phyloP scores from a whole-genome alignment of 208 protist species.

The Wallacemonas sp. region DNA sequence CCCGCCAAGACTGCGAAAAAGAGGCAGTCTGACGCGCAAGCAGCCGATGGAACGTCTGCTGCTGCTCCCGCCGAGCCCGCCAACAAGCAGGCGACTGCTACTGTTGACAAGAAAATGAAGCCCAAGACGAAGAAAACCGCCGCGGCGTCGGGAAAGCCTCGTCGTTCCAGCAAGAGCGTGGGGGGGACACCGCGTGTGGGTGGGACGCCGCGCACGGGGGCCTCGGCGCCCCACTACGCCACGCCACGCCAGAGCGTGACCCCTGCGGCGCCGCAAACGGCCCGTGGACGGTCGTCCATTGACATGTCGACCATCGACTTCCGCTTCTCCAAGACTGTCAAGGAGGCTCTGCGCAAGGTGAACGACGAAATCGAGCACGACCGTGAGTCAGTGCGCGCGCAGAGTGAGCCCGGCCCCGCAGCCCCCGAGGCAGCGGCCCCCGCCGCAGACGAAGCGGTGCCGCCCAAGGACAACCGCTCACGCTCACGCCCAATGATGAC shows the following conservation, averaged over 20 bases:
- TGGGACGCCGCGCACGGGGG: neutral
- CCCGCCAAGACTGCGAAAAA: constrained; percentile 8
- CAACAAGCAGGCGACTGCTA: constrained; percentile 12
- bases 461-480: neutral
- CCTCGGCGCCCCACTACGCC: too few species aligned
- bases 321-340: constrained; percentile 10
- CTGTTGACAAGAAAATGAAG: too few species aligned
- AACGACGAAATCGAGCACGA: constrained; percentile 9
- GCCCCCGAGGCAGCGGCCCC: neutral
- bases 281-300: neutral
- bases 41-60: neutral
- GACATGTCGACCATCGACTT: constrained; percentile 14
- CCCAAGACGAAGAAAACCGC: constrained; percentile 13
- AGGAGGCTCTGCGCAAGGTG: constrained; percentile 12
- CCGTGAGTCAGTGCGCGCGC: neutral
- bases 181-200: constrained; percentile 4
- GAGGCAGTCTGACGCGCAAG: neutral
- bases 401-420: neutral
- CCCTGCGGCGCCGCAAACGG: constrained; percentile 8
- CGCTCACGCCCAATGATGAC: constrained; percentile 10
- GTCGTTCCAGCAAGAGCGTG: constrained; percentile 3
- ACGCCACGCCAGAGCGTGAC: neutral
- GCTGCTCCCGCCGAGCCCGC: neutral
- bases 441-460: neutral
- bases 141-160: neutral